Evolutionary conservation across 805 yeast species (phyloP), one percentile per base, ranked within the genome.

Genomic region (Clavispora asparagi): DNA sequence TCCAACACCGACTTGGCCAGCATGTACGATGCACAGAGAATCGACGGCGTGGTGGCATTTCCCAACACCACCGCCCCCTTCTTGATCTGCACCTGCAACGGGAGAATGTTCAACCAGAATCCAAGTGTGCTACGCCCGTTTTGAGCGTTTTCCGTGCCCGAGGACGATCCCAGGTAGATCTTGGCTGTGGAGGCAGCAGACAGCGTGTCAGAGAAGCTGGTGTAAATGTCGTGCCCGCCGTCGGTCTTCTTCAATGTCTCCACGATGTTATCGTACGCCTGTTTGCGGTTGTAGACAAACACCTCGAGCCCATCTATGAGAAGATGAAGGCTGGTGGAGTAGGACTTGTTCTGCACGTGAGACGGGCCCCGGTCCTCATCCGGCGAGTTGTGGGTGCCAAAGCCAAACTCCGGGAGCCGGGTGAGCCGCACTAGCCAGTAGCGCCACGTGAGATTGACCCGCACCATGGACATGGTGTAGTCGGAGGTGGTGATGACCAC

Each of bases 391-490:
- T 56, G 59, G 17, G 23, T 10, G 6, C 39, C n/a, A 7, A 13
- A 12, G 23, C 61, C 52, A 26, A 53, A 57, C 42, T 70, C 64
- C 2, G 78, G 63, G 19, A 68, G 53, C 44, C 81, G 61, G 11
- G 76, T 70, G 29, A 65, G 53, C 4, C 70, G 66, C 43, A 88
- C 53, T 14, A 70, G 68, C 98, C 98, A 94, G 62, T 89, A 92
- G 49, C 95, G 66, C 98, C 98, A 94, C 0, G 95, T 87, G 26
- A 92, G 59, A 55, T 81, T 79, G 1, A 92, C 85, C 49, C 83
- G 82, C 26, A 87, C 74, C 1, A 87, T 73, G 9, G 88, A 78
- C 1, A 88, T 59, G 2, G 95, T 81, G 50, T 81, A 81, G 64
- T 91, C 85, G 41, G 80, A 73, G n/a, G 89, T 85, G 6, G 87